Evolutionary conservation across 306 rosid genomes (phyloP).

Genomic region (Prunus campanulata): DNA sequence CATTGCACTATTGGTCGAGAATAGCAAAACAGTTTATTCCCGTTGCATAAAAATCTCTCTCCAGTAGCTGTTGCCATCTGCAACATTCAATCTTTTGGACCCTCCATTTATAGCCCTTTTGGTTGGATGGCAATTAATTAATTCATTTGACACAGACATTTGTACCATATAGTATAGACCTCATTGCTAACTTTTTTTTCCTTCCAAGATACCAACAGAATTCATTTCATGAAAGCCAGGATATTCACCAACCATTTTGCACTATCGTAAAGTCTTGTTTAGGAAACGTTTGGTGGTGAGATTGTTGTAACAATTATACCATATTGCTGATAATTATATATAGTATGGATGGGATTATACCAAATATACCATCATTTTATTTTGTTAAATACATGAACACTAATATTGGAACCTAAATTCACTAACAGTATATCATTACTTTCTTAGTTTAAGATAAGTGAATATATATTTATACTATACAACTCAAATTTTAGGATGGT

Average conservation of each 20-base stretch:
- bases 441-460: too few species aligned
- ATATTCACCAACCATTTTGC: slow-evolving; percentile 3
- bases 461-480: background rate
- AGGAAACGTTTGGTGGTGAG: background rate
- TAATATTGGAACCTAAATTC: too few species aligned
- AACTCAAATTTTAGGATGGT: background rate
- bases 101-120: background rate
- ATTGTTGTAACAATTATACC: background rate
- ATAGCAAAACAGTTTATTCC: too few species aligned
- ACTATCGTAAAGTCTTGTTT: background rate
- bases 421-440: too few species aligned
- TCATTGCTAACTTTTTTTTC: background rate
- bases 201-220: background rate
- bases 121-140: background rate
- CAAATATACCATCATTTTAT: too few species aligned
- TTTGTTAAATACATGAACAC: too few species aligned
- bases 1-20: too few species aligned
- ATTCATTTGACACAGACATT: background rate
- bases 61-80: background rate
- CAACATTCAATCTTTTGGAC: slow-evolving; percentile 7
- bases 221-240: background rate
- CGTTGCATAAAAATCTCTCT: background rate
- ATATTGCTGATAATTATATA: background rate
- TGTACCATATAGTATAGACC: background rate
- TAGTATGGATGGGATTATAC: too few species aligned